Percentiles rank a stretch among this genome's conserved stretches.
phyloP scores from a whole-genome alignment of 192 early-diverging fungal genomes.

The Coemansia sp. region DNA sequence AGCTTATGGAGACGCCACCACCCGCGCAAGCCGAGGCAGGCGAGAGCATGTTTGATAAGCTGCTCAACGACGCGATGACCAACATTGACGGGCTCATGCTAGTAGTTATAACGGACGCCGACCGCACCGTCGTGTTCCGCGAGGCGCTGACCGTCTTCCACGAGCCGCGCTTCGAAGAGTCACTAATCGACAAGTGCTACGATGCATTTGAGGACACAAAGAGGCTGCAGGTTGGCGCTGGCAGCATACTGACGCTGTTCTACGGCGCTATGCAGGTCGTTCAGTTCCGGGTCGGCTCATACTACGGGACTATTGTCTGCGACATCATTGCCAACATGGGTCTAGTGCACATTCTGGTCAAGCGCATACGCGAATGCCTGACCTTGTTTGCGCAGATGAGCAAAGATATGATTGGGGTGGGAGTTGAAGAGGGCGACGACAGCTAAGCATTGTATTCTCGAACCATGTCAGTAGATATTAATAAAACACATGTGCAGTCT shows the following conservation, averaged over 20 bases:
- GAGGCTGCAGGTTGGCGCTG: conserved; percentile 39
- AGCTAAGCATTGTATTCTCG: not conserved
- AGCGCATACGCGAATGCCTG: conserved; percentile 37
- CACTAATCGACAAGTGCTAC: conserved; percentile 49
- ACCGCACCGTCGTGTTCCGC: conserved; percentile 32
- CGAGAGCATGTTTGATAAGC: conserved; percentile 39
- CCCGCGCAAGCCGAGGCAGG: conserved; percentile 7
- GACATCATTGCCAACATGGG: conserved; percentile 45
- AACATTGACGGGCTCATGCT: conserved; percentile 48
- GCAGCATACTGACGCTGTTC: conserved; percentile 38
- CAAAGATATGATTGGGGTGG: conserved; percentile 11
- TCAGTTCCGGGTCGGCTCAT: conserved; percentile 49
- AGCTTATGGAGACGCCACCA: conserved; percentile 16
- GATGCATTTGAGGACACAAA: conserved; percentile 50
- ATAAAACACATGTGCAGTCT: no score
- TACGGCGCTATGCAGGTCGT: conserved; percentile 46
- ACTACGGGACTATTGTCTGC: conserved; percentile 49
- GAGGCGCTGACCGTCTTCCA: conserved; percentile 46
- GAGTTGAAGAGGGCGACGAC: not conserved
- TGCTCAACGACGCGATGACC: conserved; percentile 42
- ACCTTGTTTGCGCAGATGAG: conserved; percentile 27
- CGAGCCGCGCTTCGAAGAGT: conserved; percentile 44
- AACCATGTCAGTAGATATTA: not conserved
- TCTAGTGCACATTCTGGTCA: conserved; percentile 41
- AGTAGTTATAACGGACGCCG: conserved; percentile 36